phyloP scores from a whole-genome alignment of 2,329 filamentous ascomycete genomes.

The Calonectria fujianensis region DNA sequence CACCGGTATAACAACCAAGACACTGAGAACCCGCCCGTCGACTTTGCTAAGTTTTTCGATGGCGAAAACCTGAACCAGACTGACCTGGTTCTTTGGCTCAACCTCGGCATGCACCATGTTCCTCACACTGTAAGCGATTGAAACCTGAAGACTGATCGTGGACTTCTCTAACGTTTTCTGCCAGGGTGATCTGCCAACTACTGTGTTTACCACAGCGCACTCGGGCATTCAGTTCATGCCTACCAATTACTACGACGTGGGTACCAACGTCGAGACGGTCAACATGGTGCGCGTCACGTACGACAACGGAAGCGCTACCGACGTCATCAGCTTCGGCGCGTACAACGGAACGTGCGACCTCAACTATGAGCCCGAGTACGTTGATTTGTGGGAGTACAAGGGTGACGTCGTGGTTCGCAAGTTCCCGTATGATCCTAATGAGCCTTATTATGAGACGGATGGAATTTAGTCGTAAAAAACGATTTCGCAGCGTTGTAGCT shows the following conservation, averaged over 20 bases:
- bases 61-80: constrained; percentile 62
- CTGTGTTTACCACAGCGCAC: constrained; percentile 34
- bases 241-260: constrained; percentile 63
- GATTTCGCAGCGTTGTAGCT: background rate
- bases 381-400: constrained; percentile 60
- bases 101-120: constrained; percentile 69
- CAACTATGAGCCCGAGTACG: constrained; percentile 51
- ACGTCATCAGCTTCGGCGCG: constrained; percentile 59
- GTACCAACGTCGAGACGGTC: constrained; percentile 52
- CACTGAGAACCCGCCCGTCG: constrained; percentile 63
- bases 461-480: background rate
- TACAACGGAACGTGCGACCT: constrained; percentile 54
- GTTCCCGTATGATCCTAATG: constrained; percentile 30
- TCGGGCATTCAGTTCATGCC: constrained; percentile 38
- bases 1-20: constrained; percentile 64
- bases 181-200: constrained; percentile 37
- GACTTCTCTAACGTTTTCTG: background rate
- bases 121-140: constrained; percentile 33
- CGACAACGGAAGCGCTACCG: constrained; percentile 55
- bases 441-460: constrained; percentile 33
- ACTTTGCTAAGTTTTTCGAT: constrained; percentile 68
- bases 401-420: constrained; percentile 50
- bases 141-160: background rate
- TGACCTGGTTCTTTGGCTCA: constrained; percentile 66
- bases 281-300: constrained; percentile 62